Evolutionary conservation across 176 grass and related monocot species (phyloP), one percentile per base, ranked within the genome.

Genomic region (Oryza longistaminata): DNA sequence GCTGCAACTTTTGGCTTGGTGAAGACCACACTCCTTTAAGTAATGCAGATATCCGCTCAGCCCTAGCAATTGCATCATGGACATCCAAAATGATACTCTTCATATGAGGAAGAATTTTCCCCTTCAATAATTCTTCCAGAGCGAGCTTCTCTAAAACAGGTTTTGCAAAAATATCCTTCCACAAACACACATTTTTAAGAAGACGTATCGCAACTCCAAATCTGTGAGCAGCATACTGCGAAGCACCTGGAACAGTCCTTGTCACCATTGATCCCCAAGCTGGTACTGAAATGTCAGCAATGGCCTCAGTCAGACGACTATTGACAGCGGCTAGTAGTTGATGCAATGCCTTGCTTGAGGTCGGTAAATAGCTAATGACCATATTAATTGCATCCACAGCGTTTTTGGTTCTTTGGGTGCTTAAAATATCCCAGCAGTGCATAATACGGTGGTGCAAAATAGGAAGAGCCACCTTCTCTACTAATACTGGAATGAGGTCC

Each of bases 391-490:
- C 93, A 83, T 66, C 82, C 53, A 99, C 91, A 55, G 79, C 86
- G 12, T 94, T 89, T 67, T 89, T 78, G 11, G 93, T 99, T 81
- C 73, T 87, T 89, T 85, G 81, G 8, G 88, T 94, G 85, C 91
- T 99, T 27, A 99, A 60, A 15, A 96, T 79, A 75, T 99, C 96
- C 96, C 96, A 99, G 24, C 96, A 99, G 61, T 94, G 89, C 27
- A 80, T 85, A 79, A 99, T 89, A 71, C 93, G 93, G 73, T 99
- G 91, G 53, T 99, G 93, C 70, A 99, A 86, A 66, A 99, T 94
- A 76, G 91, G 93, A 90, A 99, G 96, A 37, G 86, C 93, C n/a
- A 99, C 93, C 84, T 96, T 99, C 82, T 96, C 93, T 13, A 93
- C 90, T 53, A 99, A 68, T 67, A 79, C 79, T 39, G 91, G 93